Base-by-base conservation (phyloP, 1,284 basidiomycete species). In the Irpex sp. region DNA sequence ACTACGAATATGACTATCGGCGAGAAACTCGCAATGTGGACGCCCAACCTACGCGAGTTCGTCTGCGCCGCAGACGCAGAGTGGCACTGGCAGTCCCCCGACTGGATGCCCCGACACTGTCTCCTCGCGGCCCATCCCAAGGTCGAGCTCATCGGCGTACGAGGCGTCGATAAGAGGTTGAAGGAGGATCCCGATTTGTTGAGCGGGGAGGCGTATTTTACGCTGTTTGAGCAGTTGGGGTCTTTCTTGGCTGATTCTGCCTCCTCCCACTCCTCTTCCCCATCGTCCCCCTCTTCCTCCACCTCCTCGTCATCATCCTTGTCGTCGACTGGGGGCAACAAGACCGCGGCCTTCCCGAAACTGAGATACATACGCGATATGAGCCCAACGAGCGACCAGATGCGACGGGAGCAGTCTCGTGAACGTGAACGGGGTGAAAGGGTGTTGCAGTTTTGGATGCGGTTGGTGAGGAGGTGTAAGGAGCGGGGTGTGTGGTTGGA, bases 61-160 rank as follows among this genome's bases (percentile, higher is more conserved):
- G 85, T 91, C 60, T 89, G 88, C 69, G 84, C 81, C 57, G 88
- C 88, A 2, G 87, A 90, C 64, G 88, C 88, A 2, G 88, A 88
- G 69, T 91, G 89, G 89, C 87, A 90, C 66, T 91, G 89, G 89
- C 82, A 85, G 68, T 81, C 79, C 60, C 89, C 89, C 0, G 88
- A 91, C 70, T 89, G 87, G 87, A 89, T 91, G 66, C 86, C 88
- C n/a, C 88, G 89, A 1, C 89, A 91, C 65, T 79, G 89, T 37
- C 77, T 91, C 5, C 78, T 91, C 34, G 86, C 88, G 11, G 73
- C 82, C 4, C 89, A 91, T 70, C 82, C 84, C 0, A 77, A 75
- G 9, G 73, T 91, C 15, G 76, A 85, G 71, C 79, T 91, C 62
- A 91, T 91, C 65, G 89, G 87, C 11, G 85, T 91, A 62, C 80